These are phyloP conservation scores for Serendipita sp. DNA, from an alignment of 768 basidiomycete genomes.

Conservation along the genomic window DNA sequence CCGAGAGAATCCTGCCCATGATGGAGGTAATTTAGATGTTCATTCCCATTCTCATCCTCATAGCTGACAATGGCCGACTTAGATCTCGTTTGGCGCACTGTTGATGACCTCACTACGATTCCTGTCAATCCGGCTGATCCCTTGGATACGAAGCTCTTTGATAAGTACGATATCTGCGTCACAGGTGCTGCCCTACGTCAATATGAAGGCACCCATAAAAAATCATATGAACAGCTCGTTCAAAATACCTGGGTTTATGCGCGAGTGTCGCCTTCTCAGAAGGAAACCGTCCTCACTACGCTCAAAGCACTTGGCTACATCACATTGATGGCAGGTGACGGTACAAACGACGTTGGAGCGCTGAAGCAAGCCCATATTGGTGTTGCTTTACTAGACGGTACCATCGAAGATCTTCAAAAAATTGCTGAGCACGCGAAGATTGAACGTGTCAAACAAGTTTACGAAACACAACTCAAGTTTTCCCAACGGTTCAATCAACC, in stretches of 20 bases:
- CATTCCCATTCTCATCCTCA: not conserved
- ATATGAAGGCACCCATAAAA: constrained; percentile 41
- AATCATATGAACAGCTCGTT: constrained; percentile 61
- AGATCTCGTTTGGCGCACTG: constrained; percentile 86
- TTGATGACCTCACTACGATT: constrained; percentile 84
- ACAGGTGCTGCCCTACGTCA: constrained; percentile 90
- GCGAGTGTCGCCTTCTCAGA: constrained; percentile 88
- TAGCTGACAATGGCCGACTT: constrained; percentile 6
- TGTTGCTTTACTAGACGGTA: constrained; percentile 82
- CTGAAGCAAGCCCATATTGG: constrained; percentile 97
- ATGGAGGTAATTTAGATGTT: constrained; percentile 36
- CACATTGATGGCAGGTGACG: constrained; percentile 97
- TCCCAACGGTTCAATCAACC: constrained; percentile 81
- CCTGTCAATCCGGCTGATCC: constrained; percentile 67
- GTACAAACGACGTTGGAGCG: constrained; percentile 97
- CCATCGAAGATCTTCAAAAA: constrained; percentile 77
- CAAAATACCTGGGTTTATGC: constrained; percentile 98
- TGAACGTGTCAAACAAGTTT: constrained; percentile 90
- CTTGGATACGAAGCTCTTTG: constrained; percentile 59
- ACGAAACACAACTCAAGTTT: constrained; percentile 86
- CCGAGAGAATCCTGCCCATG: constrained; percentile 58
- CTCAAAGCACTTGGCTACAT: constrained; percentile 77
- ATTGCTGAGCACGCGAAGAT: constrained; percentile 84
- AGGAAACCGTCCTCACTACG: constrained; percentile 86
- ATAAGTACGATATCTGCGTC: constrained; percentile 88